Base-by-base conservation (phyloP, 352 stramenopile species). In the Phytophthora idaei region DNA sequence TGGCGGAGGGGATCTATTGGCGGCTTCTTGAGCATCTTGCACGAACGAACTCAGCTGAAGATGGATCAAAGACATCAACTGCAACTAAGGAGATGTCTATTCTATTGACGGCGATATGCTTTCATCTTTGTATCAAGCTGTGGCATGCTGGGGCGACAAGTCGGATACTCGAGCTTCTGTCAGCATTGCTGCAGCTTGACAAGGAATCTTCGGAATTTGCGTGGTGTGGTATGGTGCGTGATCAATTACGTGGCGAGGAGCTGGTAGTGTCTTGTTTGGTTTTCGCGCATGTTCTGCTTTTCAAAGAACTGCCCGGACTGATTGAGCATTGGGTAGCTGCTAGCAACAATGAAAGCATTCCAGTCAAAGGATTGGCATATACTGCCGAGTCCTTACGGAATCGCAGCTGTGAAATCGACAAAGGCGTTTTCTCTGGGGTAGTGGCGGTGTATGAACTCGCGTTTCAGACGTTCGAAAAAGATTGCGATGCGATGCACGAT, bases 91-190 rank as follows among this genome's bases (percentile, higher is more conserved):
- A 69, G 3, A 7, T 66, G 10, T 81, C 74, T 5, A 69, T 68
- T 31, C 32, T 80, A 37, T 48, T 83, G 69, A 67, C 58, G 17
- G 69, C 70, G 14, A 77, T 83, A 42, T 51, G 46, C 14, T 69
- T 74, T 37, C 53, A 71, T 67, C 61, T 83, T 37, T 83, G 76
- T 57, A 66, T 73, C 7, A 77, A 75, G 37, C 41, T 81, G 32
- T 69, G 56, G 61, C 46, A 49, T 67, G 72, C 63, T 47, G 75
- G 75, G 32, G 69, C 71, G 32, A 69, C 47, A 58, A 52, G 14
- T 54, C 68, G 65, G 48, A 44, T 64, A 15, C 21, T 67, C 3
- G 44, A 67, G 37, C 21, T 79, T 17, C 17, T 79, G n/a, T 64
- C 72, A 53, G 64, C 72, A 4, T 59, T 79, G 34, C 17, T 79